Base-by-base conservation (phyloP, 306 rosid species). In the Begonia masoniana region DNA sequence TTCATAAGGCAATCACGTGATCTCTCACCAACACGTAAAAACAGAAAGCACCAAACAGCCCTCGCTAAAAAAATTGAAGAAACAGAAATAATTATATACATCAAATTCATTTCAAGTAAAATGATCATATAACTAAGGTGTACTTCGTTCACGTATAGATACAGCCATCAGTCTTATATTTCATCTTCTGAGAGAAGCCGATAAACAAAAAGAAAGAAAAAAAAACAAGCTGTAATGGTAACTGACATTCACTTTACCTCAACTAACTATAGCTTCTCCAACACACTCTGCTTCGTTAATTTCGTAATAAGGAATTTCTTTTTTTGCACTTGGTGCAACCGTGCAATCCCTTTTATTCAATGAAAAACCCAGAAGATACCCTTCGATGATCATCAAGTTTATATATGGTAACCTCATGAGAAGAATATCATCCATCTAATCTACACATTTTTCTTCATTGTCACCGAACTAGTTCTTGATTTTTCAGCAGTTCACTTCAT, bases 271-370 rank as follows among this genome's bases (percentile, higher is more conserved):
- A 60, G 47, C 74, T 66, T 43, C 65, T 42, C 72, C 26, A 47
- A 43, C 12, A 50, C 31, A 61, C 42, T 56, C 57, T 42, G 62
- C 62, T 41, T 70, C 43, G 49, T 55, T 43, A 55, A 59, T 67
- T 62, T 48, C 14, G 65, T 50, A 47, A 64, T 12, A 53, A 63
- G 68, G 63, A 62, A 54, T 61, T 57, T 71, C 51, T 71, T 71
- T 55, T 59, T 47, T 12, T 16, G 23, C 54, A 55, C 62, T 52
- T 31, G 63, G 70, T 54, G n/a, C n/a, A n/a, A n/a, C n/a, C n/a
- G n/a, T 65, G 55, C 65, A 57, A 62, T 57, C 60, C 60, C 76
- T 50, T 43, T 59, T 63, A 36, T 60, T 13, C 60, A 50, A 54
- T 60, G 19, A 59, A 41, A 58, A 41, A 60, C 21, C 21, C 51